phyloP scores from a whole-genome alignment of 1,284 basidiomycete species.

The Tilletia horrida region DNA sequence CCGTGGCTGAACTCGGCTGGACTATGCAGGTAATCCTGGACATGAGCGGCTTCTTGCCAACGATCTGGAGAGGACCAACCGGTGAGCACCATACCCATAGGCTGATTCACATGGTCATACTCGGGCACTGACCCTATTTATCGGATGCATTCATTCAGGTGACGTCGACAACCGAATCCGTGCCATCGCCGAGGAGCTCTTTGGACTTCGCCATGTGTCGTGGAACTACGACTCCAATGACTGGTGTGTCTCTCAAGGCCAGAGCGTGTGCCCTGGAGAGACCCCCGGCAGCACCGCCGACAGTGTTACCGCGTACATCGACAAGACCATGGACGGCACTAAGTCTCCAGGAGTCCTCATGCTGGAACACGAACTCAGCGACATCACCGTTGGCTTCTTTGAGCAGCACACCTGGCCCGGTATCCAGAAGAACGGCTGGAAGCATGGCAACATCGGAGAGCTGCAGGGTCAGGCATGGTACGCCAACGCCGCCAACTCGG shows the following conservation, averaged over 20 bases:
- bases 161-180: constrained; percentile 55
- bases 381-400: constrained; percentile 67
- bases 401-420: constrained; percentile 64
- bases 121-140: not conserved
- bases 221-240: constrained; percentile 62
- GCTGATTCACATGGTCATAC: not conserved
- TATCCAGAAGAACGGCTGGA: constrained; percentile 69
- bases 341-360: constrained; percentile 68
- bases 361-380: constrained; percentile 75
- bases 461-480: constrained; percentile 35
- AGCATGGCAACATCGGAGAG: constrained; percentile 30
- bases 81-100: constrained; percentile 3
- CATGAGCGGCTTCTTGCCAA: constrained; percentile 62
- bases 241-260: constrained; percentile 26
- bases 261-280: constrained; percentile 30
- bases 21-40: constrained; percentile 75
- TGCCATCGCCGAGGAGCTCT: constrained; percentile 47
- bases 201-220: constrained; percentile 65
- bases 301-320: constrained; percentile 26
- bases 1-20: constrained; percentile 91
- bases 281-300: constrained; percentile 29
- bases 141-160: constrained; percentile 22
- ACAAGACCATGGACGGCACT: constrained; percentile 27
- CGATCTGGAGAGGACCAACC: constrained; percentile 45
- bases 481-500: constrained; percentile 30